phyloP scores from a whole-genome alignment of 768 basidiomycete species.

The Inosperma sp. region DNA sequence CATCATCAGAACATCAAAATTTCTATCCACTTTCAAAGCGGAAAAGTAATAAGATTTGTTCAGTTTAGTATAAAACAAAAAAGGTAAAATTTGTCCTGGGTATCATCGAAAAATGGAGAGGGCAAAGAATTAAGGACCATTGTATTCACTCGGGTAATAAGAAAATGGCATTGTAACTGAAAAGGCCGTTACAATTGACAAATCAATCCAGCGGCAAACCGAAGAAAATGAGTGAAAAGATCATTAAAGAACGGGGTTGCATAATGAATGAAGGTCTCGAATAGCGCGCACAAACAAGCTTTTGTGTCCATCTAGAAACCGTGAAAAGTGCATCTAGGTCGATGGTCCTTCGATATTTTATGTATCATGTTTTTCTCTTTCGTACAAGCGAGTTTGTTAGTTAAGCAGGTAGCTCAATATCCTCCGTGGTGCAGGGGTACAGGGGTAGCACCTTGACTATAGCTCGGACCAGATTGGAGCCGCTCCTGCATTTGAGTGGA shows the following conservation, averaged over 20 bases:
- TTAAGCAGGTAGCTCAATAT: conserved; percentile 38
- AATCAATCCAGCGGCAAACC: conserved; percentile 32
- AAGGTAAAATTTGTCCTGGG: too few species aligned
- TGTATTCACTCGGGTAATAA: neutral
- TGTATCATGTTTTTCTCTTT: neutral
- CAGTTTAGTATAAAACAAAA: too few species aligned
- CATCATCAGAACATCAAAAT: too few species aligned
- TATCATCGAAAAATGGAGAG: too few species aligned
- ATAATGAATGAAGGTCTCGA: too few species aligned
- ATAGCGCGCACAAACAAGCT: too few species aligned
- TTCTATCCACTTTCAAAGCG: too few species aligned
- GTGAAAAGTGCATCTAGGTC: too few species aligned
- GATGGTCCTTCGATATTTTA: too few species aligned
- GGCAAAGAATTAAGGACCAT: conserved; percentile 3
- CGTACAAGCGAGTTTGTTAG: conserved; percentile 14
- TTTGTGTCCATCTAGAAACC: too few species aligned
- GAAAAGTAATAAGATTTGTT: too few species aligned
- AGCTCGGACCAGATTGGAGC: conserved; percentile 45
- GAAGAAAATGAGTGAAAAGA: conserved; percentile 16
- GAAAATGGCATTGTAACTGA: conserved; percentile 5
- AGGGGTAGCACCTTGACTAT: conserved; percentile 23
- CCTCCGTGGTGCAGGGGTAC: conserved; percentile 60
- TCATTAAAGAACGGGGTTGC: neutral
- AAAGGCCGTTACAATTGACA: conserved; percentile 16
- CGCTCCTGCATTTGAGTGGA: conserved; percentile 62